phyloP scores from a whole-genome alignment of 1,284 basidiomycete genomes.

The Papiliotrema terrestris region DNA sequence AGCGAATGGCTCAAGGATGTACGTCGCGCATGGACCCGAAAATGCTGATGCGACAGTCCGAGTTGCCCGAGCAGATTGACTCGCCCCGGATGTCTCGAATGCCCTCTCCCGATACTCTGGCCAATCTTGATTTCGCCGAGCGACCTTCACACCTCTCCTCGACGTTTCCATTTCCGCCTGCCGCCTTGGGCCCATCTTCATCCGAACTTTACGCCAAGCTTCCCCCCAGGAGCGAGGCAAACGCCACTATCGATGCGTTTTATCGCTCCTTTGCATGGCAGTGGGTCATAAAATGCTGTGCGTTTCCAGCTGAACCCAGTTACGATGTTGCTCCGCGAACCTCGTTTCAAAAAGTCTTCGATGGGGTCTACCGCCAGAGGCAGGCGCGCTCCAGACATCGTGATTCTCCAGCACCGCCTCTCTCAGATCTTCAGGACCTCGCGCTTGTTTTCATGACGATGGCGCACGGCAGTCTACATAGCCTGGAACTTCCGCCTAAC shows the following conservation, averaged over 20 bases:
- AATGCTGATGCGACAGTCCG: neutral
- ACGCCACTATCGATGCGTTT: conserved; percentile 9
- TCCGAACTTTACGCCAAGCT: conserved; percentile 2
- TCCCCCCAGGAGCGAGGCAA: conserved; percentile 5
- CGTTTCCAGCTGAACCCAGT: neutral
- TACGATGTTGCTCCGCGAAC: neutral
- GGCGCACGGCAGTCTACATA: conserved; percentile 39
- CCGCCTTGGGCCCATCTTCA: neutral
- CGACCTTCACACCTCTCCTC: neutral
- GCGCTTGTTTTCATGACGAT: conserved; percentile 36
- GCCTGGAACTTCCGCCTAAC: conserved; percentile 36
- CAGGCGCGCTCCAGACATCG: neutral
- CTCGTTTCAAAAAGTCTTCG: neutral
- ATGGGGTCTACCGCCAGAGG: neutral
- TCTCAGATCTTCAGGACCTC: conserved; percentile 28
- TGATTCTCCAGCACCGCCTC: neutral
- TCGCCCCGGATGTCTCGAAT: neutral
- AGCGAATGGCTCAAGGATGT: conserved; percentile 13
- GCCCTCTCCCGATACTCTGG: neutral
- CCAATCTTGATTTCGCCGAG: neutral
- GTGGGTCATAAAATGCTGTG: neutral
- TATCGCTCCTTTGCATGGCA: conserved; percentile 9
- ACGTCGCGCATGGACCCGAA: neutral
- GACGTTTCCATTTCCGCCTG: conserved; percentile 7
- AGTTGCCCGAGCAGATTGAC: neutral